Evolutionary conservation across 2,329 filamentous ascomycete genomes (phyloP).

Genomic region (Tolypocladium guangdongense): DNA sequence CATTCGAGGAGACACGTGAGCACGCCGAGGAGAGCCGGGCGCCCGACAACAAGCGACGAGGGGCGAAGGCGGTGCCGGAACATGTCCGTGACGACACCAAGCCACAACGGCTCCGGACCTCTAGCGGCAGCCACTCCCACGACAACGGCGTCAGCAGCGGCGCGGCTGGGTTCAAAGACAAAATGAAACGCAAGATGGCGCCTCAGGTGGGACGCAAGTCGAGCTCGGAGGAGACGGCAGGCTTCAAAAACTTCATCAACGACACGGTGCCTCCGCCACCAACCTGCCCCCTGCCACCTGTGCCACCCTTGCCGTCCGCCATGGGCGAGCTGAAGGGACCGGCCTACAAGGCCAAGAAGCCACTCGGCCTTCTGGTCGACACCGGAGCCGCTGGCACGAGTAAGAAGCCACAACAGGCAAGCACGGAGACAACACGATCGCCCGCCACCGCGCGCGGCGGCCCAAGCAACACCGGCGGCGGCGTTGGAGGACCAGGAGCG

Average conservation of each 20-base stretch:
- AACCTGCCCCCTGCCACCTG: slow-evolving; percentile 12
- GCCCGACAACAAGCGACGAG: not conserved
- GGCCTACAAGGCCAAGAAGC: slow-evolving; percentile 13
- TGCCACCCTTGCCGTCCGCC: slow-evolving; percentile 13
- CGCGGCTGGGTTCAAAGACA: slow-evolving; percentile 3
- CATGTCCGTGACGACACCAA: not conserved
- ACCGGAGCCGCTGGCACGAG: slow-evolving; percentile 3
- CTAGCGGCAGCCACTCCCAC: slow-evolving; percentile 11
- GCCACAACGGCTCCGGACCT: slow-evolving; percentile 9
- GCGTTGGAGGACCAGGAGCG: not conserved
- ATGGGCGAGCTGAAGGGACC: not conserved
- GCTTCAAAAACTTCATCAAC: slow-evolving; percentile 12
- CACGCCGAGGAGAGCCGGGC: not conserved
- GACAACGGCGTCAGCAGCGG: slow-evolving; percentile 8
- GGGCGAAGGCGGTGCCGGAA: not conserved
- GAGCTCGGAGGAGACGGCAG: slow-evolving; percentile 13
- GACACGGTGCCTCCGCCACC: slow-evolving; percentile 11
- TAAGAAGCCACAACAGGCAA: slow-evolving; percentile 10
- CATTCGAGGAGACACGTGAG: not conserved
- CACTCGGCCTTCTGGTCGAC: slow-evolving; percentile 13
- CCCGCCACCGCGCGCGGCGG: slow-evolving; percentile 6
- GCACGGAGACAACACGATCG: slow-evolving; percentile 8
- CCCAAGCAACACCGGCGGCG: not conserved
- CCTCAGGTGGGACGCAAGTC: slow-evolving; percentile 1
- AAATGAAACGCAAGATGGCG: slow-evolving; percentile 1